Evolutionary conservation across 2,329 filamentous ascomycete species (phyloP), one percentile per base, ranked within the genome.

Genomic region (Monilinia laxa): DNA sequence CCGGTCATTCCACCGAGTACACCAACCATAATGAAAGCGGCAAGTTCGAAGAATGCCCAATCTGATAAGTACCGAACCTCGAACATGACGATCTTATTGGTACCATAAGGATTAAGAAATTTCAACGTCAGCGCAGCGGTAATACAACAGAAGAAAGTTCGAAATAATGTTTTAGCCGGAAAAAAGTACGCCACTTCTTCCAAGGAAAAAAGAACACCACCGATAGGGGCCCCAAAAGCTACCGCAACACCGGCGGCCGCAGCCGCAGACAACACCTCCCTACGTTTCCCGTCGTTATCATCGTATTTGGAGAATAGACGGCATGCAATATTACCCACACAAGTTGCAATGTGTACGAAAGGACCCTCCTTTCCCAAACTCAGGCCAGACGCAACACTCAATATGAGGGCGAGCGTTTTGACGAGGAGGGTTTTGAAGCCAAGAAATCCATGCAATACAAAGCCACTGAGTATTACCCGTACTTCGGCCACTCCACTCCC

Each of bases 151-250:
- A 98, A 98, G 78, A 99, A 99, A 0, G 95, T 98, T 64, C 95
- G 84, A 81, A 99, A 99, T 11, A 99, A 84, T 0, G 94, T 98
- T 80, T 99, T 98, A 7, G 94, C 92, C 0, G 95, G 94, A 77
- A 98, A 98, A 78, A 98, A 98, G 78, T 98, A 98, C 72, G 91
- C 87, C 69, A 98, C 93, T 83, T 98, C 95, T 78, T 99, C 95
- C 40, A 98, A 79, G 45, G 92, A 93, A 78, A 98, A 98, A 3
- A 98, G 83, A 1, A 97, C 93, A 63, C 94, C 94, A 11, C 93
- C 92, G 53, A 91, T 87, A 1, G 94, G 94, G 0, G 94, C 93
- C 49, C 94, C 94, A 76, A 98, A 98, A 16, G 94, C 94, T 42
- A 98, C 94, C 14, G 93, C 91, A 6, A 98, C 92, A 76, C 94